Evolutionary conservation across 2,329 filamentous ascomycete genomes (phyloP), one percentile per base, ranked within the genome.

Genomic region (Aspergillus neoniger): DNA sequence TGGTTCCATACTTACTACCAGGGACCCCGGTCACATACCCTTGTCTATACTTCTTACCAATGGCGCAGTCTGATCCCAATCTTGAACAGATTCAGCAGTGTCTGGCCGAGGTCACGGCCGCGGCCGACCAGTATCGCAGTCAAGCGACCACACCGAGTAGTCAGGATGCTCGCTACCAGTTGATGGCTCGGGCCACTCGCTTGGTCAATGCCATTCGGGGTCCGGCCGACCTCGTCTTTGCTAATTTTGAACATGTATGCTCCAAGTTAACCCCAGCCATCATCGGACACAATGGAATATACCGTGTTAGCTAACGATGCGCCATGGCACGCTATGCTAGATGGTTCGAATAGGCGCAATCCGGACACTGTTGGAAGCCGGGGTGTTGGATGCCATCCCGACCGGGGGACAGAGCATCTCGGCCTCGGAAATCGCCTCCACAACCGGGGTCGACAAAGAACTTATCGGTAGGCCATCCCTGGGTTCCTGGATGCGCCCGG

Each of bases 321-420:
- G 2, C 36, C 9, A 12, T 9, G 10, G 49, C 3, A 21, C 19
- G n/a, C 19, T 12, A 17, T 23, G 8, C n/a, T 23, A 52, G 32
- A 39, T 52, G 50, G 30, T 38, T 6, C 5, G 10, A 32, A 57
- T 70, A 25, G 67, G 65, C 19, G 61, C 67, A 3, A 48, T 69
- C 15, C 63, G 68, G 17, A 61, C 67, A 2, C 55, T 69, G 21
- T 58, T 69, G n/a, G 59, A 65, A 25, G 61, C 63, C 5, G 65
- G 66, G 6, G 65, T 69, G 12, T 66, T 70, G 43, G 60, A 66
- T 25, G 61, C 60, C 21, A 67, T 69, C 25, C 68, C 68, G 2
- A 57, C 60, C 1, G 65, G 63, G 2, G 67, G 66, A 9, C 17
- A 58, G 15, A 58, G 56, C 28, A 62, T 62, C 10, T 62, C 61